phyloP scores from a whole-genome alignment of 129 eudicot genomes.

The Flaveria trinervia region DNA sequence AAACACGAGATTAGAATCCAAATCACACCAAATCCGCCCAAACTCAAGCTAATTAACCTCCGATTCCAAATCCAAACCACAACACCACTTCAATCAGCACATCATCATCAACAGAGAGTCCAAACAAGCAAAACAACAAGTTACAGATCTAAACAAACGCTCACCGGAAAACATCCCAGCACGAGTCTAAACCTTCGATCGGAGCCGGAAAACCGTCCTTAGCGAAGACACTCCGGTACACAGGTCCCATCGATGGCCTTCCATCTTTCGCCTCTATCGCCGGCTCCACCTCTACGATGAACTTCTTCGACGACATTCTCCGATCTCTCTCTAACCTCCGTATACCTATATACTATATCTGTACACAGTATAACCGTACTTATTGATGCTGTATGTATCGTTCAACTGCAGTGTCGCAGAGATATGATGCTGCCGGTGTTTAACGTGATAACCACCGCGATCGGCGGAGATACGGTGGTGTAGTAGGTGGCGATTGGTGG shows the following conservation, averaged over 20 bases:
- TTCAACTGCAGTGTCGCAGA: background rate
- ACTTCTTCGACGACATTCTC: constrained; percentile 59
- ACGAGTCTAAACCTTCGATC: constrained; percentile 59
- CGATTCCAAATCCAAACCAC: too few relatives aligned
- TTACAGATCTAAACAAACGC: constrained; percentile 28
- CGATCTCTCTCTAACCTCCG: constrained; percentile 4
- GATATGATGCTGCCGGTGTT: background rate
- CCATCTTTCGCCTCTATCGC: constrained; percentile 63
- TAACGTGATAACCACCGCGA: constrained; percentile 4
- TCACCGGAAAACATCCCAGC: constrained; percentile 94
- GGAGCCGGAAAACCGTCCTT: constrained; percentile 70
- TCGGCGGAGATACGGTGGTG: constrained; percentile 19
- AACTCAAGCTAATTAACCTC: too few relatives aligned
- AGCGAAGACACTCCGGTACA: constrained; percentile 63
- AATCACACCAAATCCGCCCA: too few relatives aligned
- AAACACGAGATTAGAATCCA: too few relatives aligned
- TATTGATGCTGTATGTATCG: background rate
- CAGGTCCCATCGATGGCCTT: constrained; percentile 77
- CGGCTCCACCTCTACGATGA: constrained; percentile 69
- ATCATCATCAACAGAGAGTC: background rate
- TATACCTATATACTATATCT: background rate
- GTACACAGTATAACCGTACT: constrained; percentile 12
- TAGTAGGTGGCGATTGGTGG: constrained; percentile 35
- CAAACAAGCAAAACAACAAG: constrained; percentile 17
- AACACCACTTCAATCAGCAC: too few relatives aligned